Evolutionary conservation across 148 eudicot genomes (phyloP), one percentile per base, ranked within the genome.

Genomic region (Selenicereus undatus): DNA sequence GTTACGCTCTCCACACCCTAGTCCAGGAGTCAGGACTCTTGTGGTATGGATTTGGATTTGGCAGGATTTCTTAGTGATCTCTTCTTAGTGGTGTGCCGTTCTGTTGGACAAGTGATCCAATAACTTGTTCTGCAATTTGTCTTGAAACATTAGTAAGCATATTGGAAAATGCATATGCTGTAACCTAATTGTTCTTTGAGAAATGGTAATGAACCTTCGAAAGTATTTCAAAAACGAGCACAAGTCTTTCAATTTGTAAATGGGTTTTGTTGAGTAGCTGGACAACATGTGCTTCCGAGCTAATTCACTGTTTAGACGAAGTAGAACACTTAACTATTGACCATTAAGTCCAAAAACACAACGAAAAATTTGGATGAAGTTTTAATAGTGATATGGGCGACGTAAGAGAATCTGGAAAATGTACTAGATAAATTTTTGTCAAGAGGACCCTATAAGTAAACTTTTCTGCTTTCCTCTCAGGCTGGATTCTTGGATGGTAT

Each of bases 401-500:
- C n/a, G 2, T 11, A 2, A 24, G 2, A 71, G n/a, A 21, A 73
- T 73, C 26, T 16, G 45, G 13, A 39, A 39, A 9, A 73, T 22
- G 75, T n/a, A 50, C 43, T 73, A 5, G 22, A 39, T 21, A 1
- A 42, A 36, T 26, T 66, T 66, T n/a, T 0, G 10, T 66, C 32
- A 66, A 26, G 43, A 20, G 3, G 27, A 27, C 20, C 26, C 24
- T 27, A 0, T 0, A 36, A 11, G 24, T 36, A 18, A 30, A 74
- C 62, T 6, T 74, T 18, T 39, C 24, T 14, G 13, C 43, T 78
- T 73, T 21, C 66, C 69, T 79, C 77, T 79, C 89, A 95, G 98
- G 98, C 99, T 84, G 99, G 99, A 82, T 95, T 95, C 85, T 83
- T 95, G 93, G 99, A 95, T 11, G 93, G 93, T 74, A 81, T 93